Base-by-base conservation (phyloP, 2,329 filamentous ascomycete species). In the Ophiostoma ips region DNA sequence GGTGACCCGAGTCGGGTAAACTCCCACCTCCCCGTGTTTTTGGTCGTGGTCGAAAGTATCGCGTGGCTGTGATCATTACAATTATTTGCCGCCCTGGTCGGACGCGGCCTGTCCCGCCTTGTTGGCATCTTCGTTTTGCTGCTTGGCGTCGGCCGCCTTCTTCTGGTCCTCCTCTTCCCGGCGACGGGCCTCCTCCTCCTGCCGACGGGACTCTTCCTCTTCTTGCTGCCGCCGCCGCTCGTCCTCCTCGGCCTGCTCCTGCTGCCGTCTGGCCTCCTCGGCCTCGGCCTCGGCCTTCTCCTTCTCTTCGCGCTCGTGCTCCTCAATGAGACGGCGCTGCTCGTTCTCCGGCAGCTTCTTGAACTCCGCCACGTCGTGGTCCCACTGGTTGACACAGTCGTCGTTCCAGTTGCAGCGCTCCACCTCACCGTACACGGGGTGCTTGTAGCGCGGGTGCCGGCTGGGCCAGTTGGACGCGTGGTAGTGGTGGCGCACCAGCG, bases 391-490 rank as follows among this genome's bases (percentile, higher is more conserved):
- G 11, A 85, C 77, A 57, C 82, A 85, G 5, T 78, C 73, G 5
- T 67, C 62, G 40, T 79, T 71, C 81, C 81, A 85, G 59, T 85
- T 85, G 63, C 81, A 85, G 55, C 72, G 69, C 61, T 85, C 82
- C 0, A 85, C 81, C 62, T 83, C 78, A 6, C 79, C 81, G 58
- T 80, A 84, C 49, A 79, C 75, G 1, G 81, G 80, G 60, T 86
- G 82, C 44, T 69, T 79, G 64, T 73, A 83, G 30, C 82, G 71
- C 1, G 77, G 80, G 59, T 86, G 82, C 3, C 69, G 69, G 48
- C 72, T 75, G 2, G 81, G 83, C 83, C 83, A 86, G 52, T 77
- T 75, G 1, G 81, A 85, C 1, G 83, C 83, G 61, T 86, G 83
- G 58, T 84, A 87, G 62, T 85, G 81, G 60, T 87, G 83, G 62